Evolutionary conservation across 1,284 basidiomycete species (phyloP).

Genomic region (Leccinum pachyderme): DNA sequence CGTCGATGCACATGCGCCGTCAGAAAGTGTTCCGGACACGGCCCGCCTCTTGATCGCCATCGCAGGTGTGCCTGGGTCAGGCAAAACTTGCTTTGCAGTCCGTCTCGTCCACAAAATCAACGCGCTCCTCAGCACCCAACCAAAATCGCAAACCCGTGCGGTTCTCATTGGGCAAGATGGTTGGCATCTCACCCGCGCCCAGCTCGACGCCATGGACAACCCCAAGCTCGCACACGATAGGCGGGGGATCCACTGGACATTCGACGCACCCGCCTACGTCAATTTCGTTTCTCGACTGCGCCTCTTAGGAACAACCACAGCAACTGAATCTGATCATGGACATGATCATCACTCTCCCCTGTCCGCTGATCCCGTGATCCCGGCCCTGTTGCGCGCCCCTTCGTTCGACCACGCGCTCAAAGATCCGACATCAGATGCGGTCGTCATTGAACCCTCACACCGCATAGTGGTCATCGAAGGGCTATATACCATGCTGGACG

Average conservation of each 20-base stretch:
- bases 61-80: slow-evolving; percentile 79
- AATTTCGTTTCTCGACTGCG: slow-evolving; percentile 59
- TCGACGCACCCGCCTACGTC: slow-evolving; percentile 63
- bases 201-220: slow-evolving; percentile 68
- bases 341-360: slow-evolving; percentile 2
- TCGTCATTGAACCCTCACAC: slow-evolving; percentile 60
- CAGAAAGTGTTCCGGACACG: slow-evolving; percentile 7
- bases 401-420: slow-evolving; percentile 76
- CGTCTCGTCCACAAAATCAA: slow-evolving; percentile 43
- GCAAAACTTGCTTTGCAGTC: slow-evolving; percentile 73
- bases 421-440: slow-evolving; percentile 52
- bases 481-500: slow-evolving; percentile 73
- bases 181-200: slow-evolving; percentile 75
- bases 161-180: slow-evolving; percentile 79
- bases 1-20: background rate
- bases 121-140: slow-evolving; percentile 24
- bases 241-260: slow-evolving; percentile 75
- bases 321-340: background rate
- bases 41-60: slow-evolving; percentile 74
- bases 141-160: slow-evolving; percentile 29
- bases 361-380: background rate
- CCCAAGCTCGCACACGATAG: slow-evolving; percentile 69
- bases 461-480: slow-evolving; percentile 84
- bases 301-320: slow-evolving; percentile 11
- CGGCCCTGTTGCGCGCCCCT: slow-evolving; percentile 53